These are phyloP conservation scores for Adansonia madagascariensis DNA, from an alignment of 441 rosid species.

Conservation along the genomic window DNA sequence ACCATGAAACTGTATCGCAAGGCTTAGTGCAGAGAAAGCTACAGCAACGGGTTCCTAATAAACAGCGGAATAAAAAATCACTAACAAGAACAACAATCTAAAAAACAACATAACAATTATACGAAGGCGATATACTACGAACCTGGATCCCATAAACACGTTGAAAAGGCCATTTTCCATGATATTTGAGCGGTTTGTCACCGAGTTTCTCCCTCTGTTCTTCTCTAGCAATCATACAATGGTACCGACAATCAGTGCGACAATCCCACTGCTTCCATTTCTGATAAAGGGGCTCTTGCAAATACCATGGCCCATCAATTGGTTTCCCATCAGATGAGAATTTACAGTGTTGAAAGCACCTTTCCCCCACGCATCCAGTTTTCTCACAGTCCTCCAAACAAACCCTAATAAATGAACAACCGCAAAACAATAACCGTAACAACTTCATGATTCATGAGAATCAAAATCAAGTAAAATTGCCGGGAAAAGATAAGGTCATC, in stretches of 20 bases:
- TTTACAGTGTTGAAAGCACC: constrained; percentile 65
- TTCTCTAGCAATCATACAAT: constrained; percentile 70
- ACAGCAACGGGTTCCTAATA: constrained; percentile 65
- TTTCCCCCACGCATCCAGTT: constrained; percentile 71
- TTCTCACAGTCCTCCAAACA: constrained; percentile 76
- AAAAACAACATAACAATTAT: background rate
- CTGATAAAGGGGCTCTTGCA: constrained; percentile 68
- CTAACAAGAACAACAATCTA: constrained; percentile 6
- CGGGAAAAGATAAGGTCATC: constrained; percentile 7
- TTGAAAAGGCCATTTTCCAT: constrained; percentile 65
- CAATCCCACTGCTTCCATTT: constrained; percentile 79
- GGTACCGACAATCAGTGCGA: constrained; percentile 59
- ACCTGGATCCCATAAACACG: constrained; percentile 69
- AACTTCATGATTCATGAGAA: background rate
- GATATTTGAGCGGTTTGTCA: constrained; percentile 58
- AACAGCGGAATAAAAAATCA: background rate
- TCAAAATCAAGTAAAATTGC: constrained; percentile 17
- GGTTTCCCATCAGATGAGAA: constrained; percentile 72
- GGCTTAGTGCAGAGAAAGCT: constrained; percentile 62
- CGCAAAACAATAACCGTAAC: constrained; percentile 7
- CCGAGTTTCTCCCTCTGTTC: constrained; percentile 56
- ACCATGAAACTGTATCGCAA: constrained; percentile 68
- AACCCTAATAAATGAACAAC: constrained; percentile 49
- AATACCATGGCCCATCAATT: constrained; percentile 66
- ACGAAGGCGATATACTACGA: background rate